phyloP scores from a whole-genome alignment of 2,329 filamentous ascomycete genomes.

The Lachnellula arida region DNA sequence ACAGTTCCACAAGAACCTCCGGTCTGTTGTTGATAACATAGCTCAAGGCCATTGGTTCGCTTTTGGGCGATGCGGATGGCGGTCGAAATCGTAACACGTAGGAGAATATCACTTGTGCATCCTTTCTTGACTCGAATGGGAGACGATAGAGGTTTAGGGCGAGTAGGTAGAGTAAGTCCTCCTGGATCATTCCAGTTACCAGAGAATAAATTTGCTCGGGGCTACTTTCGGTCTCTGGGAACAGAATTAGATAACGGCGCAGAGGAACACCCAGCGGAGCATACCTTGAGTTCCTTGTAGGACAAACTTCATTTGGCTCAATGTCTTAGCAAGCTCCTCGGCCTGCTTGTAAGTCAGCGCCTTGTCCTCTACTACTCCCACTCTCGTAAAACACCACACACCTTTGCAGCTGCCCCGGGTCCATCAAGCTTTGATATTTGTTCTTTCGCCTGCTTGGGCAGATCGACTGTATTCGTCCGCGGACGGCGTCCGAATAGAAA shows the following conservation, averaged over 20 bases:
- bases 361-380: neutral
- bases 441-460: slow-evolving; percentile 51
- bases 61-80: slow-evolving; percentile 58
- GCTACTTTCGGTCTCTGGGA: slow-evolving; percentile 75
- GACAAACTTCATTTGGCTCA: slow-evolving; percentile 86
- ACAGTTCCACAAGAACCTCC: slow-evolving; percentile 82
- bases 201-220: slow-evolving; percentile 86
- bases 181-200: slow-evolving; percentile 77
- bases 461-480: slow-evolving; percentile 57
- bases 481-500: slow-evolving; percentile 62
- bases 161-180: slow-evolving; percentile 82
- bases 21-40: slow-evolving; percentile 84
- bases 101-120: slow-evolving; percentile 92
- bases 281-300: slow-evolving; percentile 90
- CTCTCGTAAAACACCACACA: slow-evolving; percentile 29
- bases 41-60: slow-evolving; percentile 78
- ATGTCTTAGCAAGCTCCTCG: slow-evolving; percentile 81
- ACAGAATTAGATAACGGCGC: slow-evolving; percentile 8
- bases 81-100: slow-evolving; percentile 89
- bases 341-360: slow-evolving; percentile 47
- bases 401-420: slow-evolving; percentile 50
- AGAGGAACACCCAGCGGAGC: slow-evolving; percentile 8
- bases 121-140: slow-evolving; percentile 94
- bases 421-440: slow-evolving; percentile 58
- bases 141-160: slow-evolving; percentile 78